A percentile compares a stretch with the other conserved stretches of the same genome.
These are phyloP conservation scores for Aspergillus sp. DNA, from an alignment of 2,329 filamentous ascomycete species.

Conservation along the genomic window DNA sequence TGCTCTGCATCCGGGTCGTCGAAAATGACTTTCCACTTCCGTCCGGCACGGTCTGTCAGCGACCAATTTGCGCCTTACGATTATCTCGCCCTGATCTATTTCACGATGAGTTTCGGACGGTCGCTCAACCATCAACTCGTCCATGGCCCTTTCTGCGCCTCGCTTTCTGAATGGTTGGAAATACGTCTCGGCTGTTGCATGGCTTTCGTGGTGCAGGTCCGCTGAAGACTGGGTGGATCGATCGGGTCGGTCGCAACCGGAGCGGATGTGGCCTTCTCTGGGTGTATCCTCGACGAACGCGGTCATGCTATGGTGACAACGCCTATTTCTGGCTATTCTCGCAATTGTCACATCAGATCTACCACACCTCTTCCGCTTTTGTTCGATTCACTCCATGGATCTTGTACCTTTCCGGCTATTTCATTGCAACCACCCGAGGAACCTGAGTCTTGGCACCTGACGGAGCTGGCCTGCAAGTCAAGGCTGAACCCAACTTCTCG, in stretches of 20 bases:
- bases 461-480: background rate
- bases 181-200: constrained; percentile 11
- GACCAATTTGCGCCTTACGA: constrained; percentile 12
- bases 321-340: background rate
- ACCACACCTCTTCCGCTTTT: background rate
- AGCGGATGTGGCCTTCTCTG: constrained; percentile 5
- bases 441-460: constrained; percentile 3
- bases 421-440: background rate
- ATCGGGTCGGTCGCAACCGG: constrained; percentile 24
- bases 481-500: background rate
- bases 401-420: background rate
- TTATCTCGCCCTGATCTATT: constrained; percentile 10
- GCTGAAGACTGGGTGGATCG: background rate
- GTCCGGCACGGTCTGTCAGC: background rate
- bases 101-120: constrained; percentile 1
- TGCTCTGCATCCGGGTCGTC: background rate
- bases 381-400: background rate
- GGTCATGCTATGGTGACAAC: constrained; percentile 11
- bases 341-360: background rate
- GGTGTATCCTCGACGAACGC: constrained; percentile 21
- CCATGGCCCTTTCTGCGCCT: background rate
- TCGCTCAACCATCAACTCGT: background rate
- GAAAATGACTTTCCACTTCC: background rate
- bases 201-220: constrained; percentile 5
- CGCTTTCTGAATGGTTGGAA: background rate